Conservation (phyloP, 139 green algal species). For the Desmodesmus armatus region DNA sequence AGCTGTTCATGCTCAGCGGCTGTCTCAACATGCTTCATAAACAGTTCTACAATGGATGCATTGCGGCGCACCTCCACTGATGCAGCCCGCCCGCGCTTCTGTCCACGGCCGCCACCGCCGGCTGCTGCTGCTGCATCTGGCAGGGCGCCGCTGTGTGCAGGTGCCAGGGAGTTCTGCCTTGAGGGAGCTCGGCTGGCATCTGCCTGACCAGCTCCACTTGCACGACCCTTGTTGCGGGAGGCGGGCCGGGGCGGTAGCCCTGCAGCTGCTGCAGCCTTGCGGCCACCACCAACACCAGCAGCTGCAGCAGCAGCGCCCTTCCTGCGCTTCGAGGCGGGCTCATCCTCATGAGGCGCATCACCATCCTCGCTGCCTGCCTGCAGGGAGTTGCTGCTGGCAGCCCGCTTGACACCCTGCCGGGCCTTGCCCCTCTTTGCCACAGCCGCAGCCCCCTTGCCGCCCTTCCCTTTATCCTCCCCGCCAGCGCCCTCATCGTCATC, state of each 20-base stretch:
- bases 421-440: neutral
- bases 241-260: constrained; percentile 15
- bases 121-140: neutral
- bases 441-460: neutral
- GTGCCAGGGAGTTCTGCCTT: neutral
- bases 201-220: neutral
- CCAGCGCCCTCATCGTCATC: neutral
- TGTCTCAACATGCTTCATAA: too few species aligned
- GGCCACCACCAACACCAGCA: too few species aligned
- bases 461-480: neutral
- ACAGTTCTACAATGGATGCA: too few species aligned
- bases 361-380: neutral
- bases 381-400: neutral
- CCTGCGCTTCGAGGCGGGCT: constrained; percentile 5
- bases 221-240: neutral
- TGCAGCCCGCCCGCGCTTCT: neutral
- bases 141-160: neutral
- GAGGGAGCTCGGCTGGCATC: neutral
- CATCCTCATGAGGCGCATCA: neutral
- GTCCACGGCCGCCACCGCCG: neutral
- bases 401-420: neutral
- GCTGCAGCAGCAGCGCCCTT: neutral
- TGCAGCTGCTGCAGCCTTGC: neutral
- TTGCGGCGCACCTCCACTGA: too few species aligned
- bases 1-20: too few species aligned